These are phyloP conservation scores for Juncus effusus DNA, from an alignment of 176 grass and related monocot species.

Conservation along the genomic window DNA sequence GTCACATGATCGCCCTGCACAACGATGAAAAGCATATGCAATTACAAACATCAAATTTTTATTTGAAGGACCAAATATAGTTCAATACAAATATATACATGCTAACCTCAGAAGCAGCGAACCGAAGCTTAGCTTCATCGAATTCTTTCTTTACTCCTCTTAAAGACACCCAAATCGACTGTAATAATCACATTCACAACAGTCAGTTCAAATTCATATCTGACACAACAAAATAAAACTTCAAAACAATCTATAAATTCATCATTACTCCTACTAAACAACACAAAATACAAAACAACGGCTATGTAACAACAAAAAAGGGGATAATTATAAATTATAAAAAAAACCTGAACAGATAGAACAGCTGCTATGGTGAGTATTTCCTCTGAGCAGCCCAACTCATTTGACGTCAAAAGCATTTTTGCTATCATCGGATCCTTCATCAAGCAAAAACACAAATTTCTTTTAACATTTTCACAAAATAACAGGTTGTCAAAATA, in stretches of 20 bases:
- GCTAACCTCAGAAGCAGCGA: constrained; percentile 91
- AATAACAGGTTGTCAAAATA: background rate
- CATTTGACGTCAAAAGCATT: constrained; percentile 86
- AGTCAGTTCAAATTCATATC: no score
- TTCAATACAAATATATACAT: constrained; percentile 6
- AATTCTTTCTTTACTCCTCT: constrained; percentile 82
- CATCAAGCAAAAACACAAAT: constrained; percentile 23
- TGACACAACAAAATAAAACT: background rate
- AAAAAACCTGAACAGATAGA: constrained; percentile 83
- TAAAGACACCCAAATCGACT: constrained; percentile 83
- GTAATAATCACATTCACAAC: background rate
- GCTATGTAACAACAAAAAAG: background rate
- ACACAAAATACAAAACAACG: background rate
- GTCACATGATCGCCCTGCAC: constrained; percentile 89
- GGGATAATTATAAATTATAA: background rate
- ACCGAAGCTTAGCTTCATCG: constrained; percentile 94
- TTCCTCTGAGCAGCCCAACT: constrained; percentile 89
- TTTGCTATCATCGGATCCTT: constrained; percentile 97
- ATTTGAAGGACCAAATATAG: background rate
- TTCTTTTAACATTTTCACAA: background rate
- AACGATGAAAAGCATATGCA: constrained; percentile 23
- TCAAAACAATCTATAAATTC: constrained; percentile 29
- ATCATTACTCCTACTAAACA: constrained; percentile 12
- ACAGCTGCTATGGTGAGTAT: constrained; percentile 84
- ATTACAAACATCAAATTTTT: background rate